Percentiles rank a stretch among this genome's conserved stretches.
Conservation (phyloP, 768 basidiomycete species). For the Inosperma sp. region DNA sequence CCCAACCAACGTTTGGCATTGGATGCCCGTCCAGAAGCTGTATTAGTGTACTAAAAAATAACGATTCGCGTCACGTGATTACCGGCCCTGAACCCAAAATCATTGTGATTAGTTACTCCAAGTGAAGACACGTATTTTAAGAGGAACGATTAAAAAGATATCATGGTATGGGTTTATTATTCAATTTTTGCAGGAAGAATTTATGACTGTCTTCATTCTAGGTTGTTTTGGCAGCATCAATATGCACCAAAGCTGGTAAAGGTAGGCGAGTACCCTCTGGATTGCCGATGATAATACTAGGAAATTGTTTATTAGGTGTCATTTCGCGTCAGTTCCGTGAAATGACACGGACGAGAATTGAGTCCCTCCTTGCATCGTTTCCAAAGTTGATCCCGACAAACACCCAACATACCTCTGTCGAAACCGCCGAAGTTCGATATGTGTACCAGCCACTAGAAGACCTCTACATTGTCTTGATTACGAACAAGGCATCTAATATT, state of each 20-base stretch:
- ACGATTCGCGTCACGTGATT: no score
- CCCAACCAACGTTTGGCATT: no score
- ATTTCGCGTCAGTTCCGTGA: constrained; percentile 95
- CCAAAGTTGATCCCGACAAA: constrained; percentile 94
- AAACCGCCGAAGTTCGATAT: constrained; percentile 91
- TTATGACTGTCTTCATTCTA: no score
- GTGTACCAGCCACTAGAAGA: constrained; percentile 97
- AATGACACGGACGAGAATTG: constrained; percentile 87
- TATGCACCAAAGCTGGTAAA: constrained; percentile 94
- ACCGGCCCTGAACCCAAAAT: no score
- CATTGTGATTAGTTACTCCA: no score
- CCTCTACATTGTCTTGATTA: constrained; percentile 94
- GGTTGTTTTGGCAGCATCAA: constrained; percentile 92
- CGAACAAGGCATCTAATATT: constrained; percentile 98
- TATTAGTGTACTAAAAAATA: no score
- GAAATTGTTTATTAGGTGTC: constrained; percentile 56
- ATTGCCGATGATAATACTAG: neutral
- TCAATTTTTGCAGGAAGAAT: no score
- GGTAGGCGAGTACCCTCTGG: constrained; percentile 43
- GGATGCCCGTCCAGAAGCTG: no score
- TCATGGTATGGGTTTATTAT: no score
- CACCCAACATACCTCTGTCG: constrained; percentile 95
- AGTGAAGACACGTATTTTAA: no score
- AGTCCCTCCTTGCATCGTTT: constrained; percentile 94
- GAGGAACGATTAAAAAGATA: no score